phyloP scores from a whole-genome alignment of 306 rosid genomes.

The Medicago lupulina region DNA sequence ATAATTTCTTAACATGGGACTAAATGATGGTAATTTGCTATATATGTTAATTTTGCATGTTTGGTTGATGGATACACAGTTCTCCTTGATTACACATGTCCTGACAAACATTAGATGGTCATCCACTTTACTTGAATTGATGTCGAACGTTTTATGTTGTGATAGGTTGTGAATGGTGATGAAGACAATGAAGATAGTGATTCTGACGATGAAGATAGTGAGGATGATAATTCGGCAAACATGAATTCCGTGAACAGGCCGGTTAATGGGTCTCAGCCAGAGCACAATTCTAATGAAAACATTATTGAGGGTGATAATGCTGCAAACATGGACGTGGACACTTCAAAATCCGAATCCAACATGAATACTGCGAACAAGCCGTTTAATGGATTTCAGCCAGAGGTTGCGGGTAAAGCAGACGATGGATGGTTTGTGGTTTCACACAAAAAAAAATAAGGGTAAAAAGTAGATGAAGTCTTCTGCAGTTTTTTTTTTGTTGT shows the following conservation, averaged over 20 bases:
- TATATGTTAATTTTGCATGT: not conserved
- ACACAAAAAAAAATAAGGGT: conserved; percentile 50
- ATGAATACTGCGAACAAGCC: no score
- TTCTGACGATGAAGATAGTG: not conserved
- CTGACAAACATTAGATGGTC: conserved; percentile 3
- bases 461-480: conserved; percentile 43
- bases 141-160: not conserved
- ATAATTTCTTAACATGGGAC: not conserved
- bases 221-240: no score
- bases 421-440: conserved; percentile 71
- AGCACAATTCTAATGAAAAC: no score
- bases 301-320: not conserved
- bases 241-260: no score
- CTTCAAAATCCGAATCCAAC: no score
- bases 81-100: not conserved
- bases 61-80: not conserved
- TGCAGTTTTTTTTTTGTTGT: not conserved
- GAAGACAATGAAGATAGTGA: not conserved
- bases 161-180: conserved; percentile 48
- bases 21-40: not conserved
- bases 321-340: no score
- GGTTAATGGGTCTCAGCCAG: not conserved
- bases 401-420: conserved; percentile 43
- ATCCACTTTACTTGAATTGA: conserved; percentile 6
- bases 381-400: not conserved